Percentiles rank a stretch among this genome's conserved stretches.
Conservation (phyloP, 148 eudicot genomes). For the Beta vulgaris region DNA sequence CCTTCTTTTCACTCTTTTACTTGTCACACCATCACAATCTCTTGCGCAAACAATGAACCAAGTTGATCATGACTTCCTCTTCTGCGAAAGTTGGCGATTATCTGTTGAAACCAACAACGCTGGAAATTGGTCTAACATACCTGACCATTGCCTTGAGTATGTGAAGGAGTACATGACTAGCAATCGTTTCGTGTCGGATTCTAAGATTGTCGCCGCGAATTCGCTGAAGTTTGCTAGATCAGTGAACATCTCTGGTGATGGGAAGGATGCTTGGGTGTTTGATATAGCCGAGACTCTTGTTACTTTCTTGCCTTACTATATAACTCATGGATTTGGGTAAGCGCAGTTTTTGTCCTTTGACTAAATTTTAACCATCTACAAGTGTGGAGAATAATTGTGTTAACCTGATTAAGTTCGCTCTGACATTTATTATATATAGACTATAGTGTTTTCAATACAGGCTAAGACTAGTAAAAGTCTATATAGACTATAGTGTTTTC, state of each 20-base stretch:
- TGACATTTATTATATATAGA: too few species aligned
- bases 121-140: slow-evolving; percentile 49
- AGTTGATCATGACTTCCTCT: slow-evolving; percentile 21
- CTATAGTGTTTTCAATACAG: too few species aligned
- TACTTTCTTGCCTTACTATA: slow-evolving; percentile 55
- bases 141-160: slow-evolving; percentile 40
- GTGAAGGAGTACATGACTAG: slow-evolving; percentile 57
- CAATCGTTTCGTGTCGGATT: slow-evolving; percentile 49
- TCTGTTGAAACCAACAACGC: slow-evolving; percentile 69
- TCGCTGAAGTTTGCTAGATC: slow-evolving; percentile 48
- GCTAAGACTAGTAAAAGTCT: too few species aligned
- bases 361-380: not conserved
- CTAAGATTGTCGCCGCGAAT: slow-evolving; percentile 39
- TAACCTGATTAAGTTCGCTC: too few species aligned
- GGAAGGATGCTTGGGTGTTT: slow-evolving; percentile 73
- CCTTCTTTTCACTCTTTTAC: slow-evolving; percentile 21
- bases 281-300: slow-evolving; percentile 83
- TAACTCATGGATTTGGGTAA: slow-evolving; percentile 59
- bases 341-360: not conserved
- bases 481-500: too few species aligned
- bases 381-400: too few species aligned
- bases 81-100: slow-evolving; percentile 78
- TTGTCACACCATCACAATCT: slow-evolving; percentile 24
- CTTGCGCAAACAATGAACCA: not conserved
- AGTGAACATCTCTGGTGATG: slow-evolving; percentile 36